These are phyloP conservation scores for Pseudoscleropodium purum DNA, from an alignment of 225 moss, liverwort and hornwort species.

Conservation along the genomic window DNA sequence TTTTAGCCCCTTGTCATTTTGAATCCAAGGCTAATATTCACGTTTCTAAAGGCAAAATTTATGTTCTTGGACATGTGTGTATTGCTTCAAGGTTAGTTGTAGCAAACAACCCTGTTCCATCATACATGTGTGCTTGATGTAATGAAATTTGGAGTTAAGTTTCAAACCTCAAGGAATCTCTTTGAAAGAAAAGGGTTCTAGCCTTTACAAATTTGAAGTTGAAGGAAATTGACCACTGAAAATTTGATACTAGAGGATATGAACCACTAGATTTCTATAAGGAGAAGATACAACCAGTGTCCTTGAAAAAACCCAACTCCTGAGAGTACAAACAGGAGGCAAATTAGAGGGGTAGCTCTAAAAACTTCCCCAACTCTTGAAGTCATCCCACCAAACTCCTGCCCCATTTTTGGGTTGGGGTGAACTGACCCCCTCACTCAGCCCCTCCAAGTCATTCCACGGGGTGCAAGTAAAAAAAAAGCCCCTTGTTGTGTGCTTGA, in stretches of 20 bases:
- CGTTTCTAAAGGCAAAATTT: accelerated
- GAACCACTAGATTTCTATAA: background rate
- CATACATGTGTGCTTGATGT: accelerated
- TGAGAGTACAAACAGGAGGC: no score
- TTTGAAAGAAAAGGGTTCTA: background rate
- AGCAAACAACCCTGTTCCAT: accelerated
- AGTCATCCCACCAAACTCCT: background rate
- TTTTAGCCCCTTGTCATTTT: background rate
- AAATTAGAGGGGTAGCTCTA: background rate
- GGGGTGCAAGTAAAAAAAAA: no score
- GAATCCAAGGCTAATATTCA: background rate
- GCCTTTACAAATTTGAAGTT: background rate
- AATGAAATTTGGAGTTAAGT: background rate
- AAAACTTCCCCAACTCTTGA: background rate
- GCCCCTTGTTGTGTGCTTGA: no score
- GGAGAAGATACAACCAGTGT: background rate
- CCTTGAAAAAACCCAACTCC: background rate
- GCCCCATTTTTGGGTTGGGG: background rate
- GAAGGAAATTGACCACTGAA: accelerated
- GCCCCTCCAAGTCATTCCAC: no score
- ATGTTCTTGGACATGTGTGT: accelerated
- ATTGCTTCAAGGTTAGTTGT: background rate
- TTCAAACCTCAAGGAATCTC: accelerated
- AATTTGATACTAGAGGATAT: background rate
- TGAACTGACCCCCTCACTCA: no score